Evolutionary conservation across 257 asterid genomes (phyloP).

Genomic region (Asclepias syriaca): DNA sequence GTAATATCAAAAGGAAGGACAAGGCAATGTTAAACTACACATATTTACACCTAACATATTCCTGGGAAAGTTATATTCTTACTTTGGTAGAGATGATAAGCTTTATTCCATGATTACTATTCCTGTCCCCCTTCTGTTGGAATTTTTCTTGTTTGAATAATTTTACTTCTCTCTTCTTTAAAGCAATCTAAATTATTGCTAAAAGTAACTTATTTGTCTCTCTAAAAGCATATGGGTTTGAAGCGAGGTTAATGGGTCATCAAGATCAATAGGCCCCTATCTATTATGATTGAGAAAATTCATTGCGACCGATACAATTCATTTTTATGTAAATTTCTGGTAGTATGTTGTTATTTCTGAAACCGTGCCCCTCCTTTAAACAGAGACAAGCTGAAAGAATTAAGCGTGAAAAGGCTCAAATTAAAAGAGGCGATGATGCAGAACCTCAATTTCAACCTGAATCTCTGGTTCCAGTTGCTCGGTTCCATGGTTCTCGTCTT

Average conservation of each 20-base stretch:
- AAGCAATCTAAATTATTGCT: background rate
- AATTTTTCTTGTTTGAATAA: background rate
- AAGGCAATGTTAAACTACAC: background rate
- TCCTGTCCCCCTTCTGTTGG: background rate
- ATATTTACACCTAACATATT: background rate
- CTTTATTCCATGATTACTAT: background rate
- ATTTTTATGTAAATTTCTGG: no score
- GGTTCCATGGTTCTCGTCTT: constrained; percentile 90
- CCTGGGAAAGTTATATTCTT: background rate
- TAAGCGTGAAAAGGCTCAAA: constrained; percentile 72
- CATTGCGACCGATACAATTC: no score
- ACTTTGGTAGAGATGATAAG: background rate
- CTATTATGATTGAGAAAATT: no score
- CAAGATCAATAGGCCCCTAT: no score
- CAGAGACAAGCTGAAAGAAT: constrained; percentile 93
- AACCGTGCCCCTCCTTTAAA: background rate
- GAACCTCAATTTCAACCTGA: constrained; percentile 71
- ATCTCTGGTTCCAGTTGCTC: constrained; percentile 75
- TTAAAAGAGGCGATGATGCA: constrained; percentile 78
- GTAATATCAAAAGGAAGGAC: background rate
- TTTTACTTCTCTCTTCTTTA: background rate
- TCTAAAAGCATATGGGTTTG: background rate
- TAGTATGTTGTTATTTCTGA: constrained; percentile 2
- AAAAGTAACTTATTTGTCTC: background rate
- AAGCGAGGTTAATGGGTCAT: no score